phyloP scores from a whole-genome alignment of 228 moss, liverwort and hornwort species.

The Sphagnum magellanicum region DNA sequence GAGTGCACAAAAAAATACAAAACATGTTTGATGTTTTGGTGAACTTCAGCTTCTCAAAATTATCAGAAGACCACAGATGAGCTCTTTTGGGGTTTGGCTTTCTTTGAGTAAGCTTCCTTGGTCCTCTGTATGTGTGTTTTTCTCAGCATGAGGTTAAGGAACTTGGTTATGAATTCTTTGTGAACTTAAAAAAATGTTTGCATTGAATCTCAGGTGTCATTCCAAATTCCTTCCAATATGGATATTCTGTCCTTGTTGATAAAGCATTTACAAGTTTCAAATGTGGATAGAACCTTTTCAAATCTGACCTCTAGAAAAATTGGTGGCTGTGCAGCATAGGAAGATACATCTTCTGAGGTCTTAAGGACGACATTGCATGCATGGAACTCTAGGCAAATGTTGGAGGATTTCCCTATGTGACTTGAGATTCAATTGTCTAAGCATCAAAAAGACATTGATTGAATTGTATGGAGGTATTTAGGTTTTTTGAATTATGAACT shows the following conservation, averaged over 20 bases:
- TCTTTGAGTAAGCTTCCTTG: constrained; percentile 13
- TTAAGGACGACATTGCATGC: no score
- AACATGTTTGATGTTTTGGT: constrained; percentile 72
- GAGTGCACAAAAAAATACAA: constrained; percentile 53
- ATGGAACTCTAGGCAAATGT: no score
- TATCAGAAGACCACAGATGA: constrained; percentile 14
- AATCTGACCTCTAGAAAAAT: background rate
- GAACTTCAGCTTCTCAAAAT: constrained; percentile 36
- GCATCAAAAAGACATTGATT: no score
- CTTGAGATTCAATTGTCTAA: no score
- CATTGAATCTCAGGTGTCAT: no score
- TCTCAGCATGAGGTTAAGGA: background rate
- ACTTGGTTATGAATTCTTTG: background rate
- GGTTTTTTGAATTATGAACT: no score
- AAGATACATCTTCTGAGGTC: background rate
- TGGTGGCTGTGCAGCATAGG: constrained; percentile 8
- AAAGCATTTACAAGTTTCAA: background rate
- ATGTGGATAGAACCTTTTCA: no score
- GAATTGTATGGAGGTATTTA: no score
- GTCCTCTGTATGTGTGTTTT: background rate
- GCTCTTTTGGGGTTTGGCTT: constrained; percentile 42
- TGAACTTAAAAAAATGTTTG: background rate
- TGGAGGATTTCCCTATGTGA: no score
- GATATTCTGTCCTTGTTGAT: background rate
- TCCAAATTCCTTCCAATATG: no score